phyloP scores from a whole-genome alignment of 345 rosid genomes.

The Abelmoschus esculentus region DNA sequence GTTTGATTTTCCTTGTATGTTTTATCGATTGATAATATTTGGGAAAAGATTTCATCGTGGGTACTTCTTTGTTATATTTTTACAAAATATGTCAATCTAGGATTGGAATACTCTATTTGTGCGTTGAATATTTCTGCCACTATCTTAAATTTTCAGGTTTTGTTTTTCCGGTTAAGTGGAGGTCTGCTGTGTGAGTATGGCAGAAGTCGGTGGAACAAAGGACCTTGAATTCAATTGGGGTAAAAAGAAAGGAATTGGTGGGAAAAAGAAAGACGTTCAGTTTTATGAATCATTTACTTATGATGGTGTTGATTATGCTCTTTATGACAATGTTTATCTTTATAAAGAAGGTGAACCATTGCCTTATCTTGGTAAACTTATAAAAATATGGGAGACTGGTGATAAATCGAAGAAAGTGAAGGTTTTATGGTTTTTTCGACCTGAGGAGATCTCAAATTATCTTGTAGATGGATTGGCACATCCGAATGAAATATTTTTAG shows the following conservation, averaged over 20 bases:
- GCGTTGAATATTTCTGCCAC: neutral
- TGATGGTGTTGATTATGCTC: slow-evolving; percentile 49
- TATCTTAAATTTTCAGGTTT: slow-evolving; percentile 10
- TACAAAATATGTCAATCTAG: neutral
- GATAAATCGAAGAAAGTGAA: slow-evolving; percentile 45
- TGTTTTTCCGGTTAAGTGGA: neutral
- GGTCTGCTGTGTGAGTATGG: slow-evolving; percentile 38
- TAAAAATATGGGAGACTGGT: slow-evolving; percentile 62
- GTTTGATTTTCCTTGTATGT: too few species aligned
- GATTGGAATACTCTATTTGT: neutral
- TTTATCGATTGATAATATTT: neutral
- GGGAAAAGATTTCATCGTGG: neutral
- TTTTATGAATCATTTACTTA: slow-evolving; percentile 70
- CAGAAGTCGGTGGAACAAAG: slow-evolving; percentile 30
- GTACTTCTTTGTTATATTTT: neutral
- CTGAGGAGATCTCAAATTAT: slow-evolving; percentile 46
- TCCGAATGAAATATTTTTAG: slow-evolving; percentile 71
- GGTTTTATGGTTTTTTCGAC: slow-evolving; percentile 76
- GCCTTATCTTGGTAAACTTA: slow-evolving; percentile 64
- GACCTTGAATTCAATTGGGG: slow-evolving; percentile 68
- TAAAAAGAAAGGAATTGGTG: slow-evolving; percentile 49
- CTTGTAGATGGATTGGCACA: slow-evolving; percentile 28
- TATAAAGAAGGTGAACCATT: slow-evolving; percentile 32
- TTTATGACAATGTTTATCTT: slow-evolving; percentile 62
- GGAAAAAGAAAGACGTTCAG: slow-evolving; percentile 46